Conservation (phyloP, 169 alveolate species). For the Plasmodium yoelii region DNA sequence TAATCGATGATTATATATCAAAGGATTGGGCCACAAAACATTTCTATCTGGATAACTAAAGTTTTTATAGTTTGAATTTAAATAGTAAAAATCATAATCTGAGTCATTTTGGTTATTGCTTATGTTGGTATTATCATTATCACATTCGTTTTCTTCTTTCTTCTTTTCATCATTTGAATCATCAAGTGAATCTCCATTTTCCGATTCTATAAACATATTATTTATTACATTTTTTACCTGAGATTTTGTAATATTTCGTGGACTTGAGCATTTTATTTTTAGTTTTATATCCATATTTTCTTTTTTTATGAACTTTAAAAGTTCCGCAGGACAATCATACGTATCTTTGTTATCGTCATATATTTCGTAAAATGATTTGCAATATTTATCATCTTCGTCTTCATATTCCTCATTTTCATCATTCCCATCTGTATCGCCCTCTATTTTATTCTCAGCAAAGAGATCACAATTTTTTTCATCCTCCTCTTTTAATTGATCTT, state of each 20-base stretch:
- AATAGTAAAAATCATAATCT: conserved; percentile 9
- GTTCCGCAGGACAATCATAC: conserved; percentile 77
- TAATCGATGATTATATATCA: conserved; percentile 69
- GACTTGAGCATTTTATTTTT: conserved; percentile 79
- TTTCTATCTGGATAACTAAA: conserved; percentile 70
- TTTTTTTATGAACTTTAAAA: conserved; percentile 76
- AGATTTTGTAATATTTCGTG: conserved; percentile 72
- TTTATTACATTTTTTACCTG: conserved; percentile 64
- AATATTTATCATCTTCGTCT: conserved; percentile 16
- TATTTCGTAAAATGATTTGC: conserved; percentile 71
- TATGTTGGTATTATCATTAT: neutral
- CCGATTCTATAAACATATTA: conserved; percentile 24
- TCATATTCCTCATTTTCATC: conserved; percentile 8
- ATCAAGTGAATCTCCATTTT: neutral
- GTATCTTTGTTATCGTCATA: conserved; percentile 77
- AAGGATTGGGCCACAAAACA: conserved; percentile 81
- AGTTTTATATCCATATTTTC: conserved; percentile 78
- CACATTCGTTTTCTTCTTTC: neutral
- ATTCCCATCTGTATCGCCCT: conserved; percentile 2
- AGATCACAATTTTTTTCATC: neutral
- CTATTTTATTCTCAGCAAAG: neutral
- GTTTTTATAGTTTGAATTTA: conserved; percentile 25
- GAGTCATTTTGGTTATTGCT: neutral
- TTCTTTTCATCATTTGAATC: neutral
- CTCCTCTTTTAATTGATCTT: neutral